Evolutionary conservation across 257 asterid genomes (phyloP).

Genomic region (Dorcoceras hygrometricum): DNA sequence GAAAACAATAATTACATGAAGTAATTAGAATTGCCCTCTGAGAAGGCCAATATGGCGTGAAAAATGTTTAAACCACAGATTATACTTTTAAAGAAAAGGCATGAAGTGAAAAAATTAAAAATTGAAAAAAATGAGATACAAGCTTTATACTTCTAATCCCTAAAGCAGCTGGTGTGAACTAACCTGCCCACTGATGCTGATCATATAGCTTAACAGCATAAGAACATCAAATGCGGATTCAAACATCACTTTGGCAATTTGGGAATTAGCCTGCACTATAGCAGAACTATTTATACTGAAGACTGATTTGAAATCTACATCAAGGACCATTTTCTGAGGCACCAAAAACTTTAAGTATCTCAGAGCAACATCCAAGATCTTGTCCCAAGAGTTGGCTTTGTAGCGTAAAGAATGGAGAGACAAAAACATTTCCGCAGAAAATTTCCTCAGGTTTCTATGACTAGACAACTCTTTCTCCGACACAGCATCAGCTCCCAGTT

Average conservation of each 20-base stretch:
- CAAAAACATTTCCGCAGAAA: slow-evolving; percentile 65
- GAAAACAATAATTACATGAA: slow-evolving; percentile 2
- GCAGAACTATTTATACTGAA: slow-evolving; percentile 48
- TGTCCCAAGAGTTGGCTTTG: slow-evolving; percentile 74
- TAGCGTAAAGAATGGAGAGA: slow-evolving; percentile 62
- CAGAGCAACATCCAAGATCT: slow-evolving; percentile 69
- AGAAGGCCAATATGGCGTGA: background rate
- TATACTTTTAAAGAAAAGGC: slow-evolving; percentile 11
- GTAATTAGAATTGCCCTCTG: slow-evolving; percentile 1
- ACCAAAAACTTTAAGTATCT: slow-evolving; percentile 70
- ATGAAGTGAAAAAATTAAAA: background rate
- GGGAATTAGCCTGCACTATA: slow-evolving; percentile 79
- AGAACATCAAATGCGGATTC: slow-evolving; percentile 80
- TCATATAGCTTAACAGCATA: slow-evolving; percentile 80
- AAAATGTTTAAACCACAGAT: slow-evolving; percentile 6
- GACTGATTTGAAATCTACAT: slow-evolving; percentile 38
- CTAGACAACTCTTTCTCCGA: slow-evolving; percentile 70
- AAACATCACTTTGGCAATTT: slow-evolving; percentile 84
- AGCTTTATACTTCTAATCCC: slow-evolving; percentile 6
- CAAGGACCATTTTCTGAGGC: slow-evolving; percentile 65
- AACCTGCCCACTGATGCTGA: slow-evolving; percentile 88
- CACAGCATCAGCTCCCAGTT: slow-evolving; percentile 75
- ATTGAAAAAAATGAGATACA: slow-evolving; percentile 3
- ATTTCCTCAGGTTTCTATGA: slow-evolving; percentile 79
- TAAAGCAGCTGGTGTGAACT: slow-evolving; percentile 31